A percentile compares a stretch with the other conserved stretches of the same genome.
Evolutionary conservation across 2,329 filamentous ascomycete species (phyloP).

Genomic region (Aureobasidium sp.): DNA sequence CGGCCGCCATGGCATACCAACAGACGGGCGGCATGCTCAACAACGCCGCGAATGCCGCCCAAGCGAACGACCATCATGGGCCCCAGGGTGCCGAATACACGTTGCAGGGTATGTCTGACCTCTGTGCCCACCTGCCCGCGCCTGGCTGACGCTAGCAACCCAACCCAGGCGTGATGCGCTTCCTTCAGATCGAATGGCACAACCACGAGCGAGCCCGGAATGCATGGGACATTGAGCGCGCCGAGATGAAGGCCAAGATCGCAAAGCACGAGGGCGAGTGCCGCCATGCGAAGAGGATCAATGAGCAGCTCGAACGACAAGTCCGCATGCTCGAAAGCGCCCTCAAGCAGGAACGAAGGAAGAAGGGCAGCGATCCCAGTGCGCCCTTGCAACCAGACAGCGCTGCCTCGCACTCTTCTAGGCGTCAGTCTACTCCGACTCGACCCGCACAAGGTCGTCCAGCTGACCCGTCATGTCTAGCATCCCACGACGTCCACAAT

Average conservation of each 20-base stretch:
- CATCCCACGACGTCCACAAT: slow-evolving; percentile 40
- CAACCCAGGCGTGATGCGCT: slow-evolving; percentile 89
- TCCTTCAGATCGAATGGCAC: slow-evolving; percentile 98
- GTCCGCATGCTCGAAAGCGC: slow-evolving; percentile 84
- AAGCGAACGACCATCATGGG: slow-evolving; percentile 41
- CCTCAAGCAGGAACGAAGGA: slow-evolving; percentile 71
- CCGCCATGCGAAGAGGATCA: slow-evolving; percentile 77
- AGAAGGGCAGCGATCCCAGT: slow-evolving; percentile 38
- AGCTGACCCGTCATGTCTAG: slow-evolving; percentile 28
- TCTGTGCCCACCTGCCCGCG: not conserved
- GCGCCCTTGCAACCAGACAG: slow-evolving; percentile 2
- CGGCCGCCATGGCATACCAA: slow-evolving; percentile 59
- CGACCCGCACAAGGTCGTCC: not conserved
- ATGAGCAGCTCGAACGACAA: slow-evolving; percentile 85
- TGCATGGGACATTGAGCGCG: slow-evolving; percentile 97
- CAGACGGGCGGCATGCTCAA: slow-evolving; percentile 52
- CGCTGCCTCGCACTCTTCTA: slow-evolving; percentile 20
- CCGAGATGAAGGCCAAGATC: slow-evolving; percentile 98
- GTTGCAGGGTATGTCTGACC: slow-evolving; percentile 50
- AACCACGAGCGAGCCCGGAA: slow-evolving; percentile 96
- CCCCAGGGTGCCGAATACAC: slow-evolving; percentile 64
- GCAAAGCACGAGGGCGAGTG: slow-evolving; percentile 87
- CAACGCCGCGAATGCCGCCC: slow-evolving; percentile 44
- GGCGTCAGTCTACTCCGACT: slow-evolving; percentile 21
- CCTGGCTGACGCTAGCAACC: slow-evolving; percentile 13